phyloP scores from a whole-genome alignment of 1,139 yeast species.

The Geotrichum bryndzae region DNA sequence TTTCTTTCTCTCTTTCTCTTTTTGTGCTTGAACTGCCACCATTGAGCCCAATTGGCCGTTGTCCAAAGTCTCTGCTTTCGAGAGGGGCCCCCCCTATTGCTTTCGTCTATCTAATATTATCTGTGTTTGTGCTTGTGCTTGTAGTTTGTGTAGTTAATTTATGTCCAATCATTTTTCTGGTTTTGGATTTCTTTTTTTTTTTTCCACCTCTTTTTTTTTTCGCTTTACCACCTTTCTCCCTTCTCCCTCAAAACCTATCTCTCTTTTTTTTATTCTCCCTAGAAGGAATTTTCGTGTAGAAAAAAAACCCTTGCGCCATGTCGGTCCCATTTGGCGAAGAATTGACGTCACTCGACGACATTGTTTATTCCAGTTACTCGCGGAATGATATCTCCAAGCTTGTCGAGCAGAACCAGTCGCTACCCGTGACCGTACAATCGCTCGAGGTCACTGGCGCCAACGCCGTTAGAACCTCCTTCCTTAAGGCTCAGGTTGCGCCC shows the following conservation, averaged over 20 bases:
- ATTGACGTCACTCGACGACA: slow-evolving; percentile 14
- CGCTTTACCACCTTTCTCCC: background rate
- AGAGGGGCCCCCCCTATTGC: background rate
- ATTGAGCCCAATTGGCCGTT: background rate
- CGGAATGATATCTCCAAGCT: slow-evolving; percentile 14
- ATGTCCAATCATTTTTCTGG: background rate
- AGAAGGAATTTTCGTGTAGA: background rate
- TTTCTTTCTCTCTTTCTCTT: background rate
- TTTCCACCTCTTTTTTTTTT: background rate
- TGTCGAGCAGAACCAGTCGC: slow-evolving; percentile 20
- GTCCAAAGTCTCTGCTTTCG: background rate
- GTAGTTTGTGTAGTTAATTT: background rate
- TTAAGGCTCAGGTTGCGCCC: slow-evolving; percentile 51
- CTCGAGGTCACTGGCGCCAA: slow-evolving; percentile 54
- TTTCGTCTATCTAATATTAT: background rate
- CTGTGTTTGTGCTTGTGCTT: background rate
- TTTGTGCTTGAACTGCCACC: background rate
- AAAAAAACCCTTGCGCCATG: background rate
- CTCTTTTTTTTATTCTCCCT: background rate
- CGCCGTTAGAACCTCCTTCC: slow-evolving; percentile 47
- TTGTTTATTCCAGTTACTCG: slow-evolving; percentile 15
- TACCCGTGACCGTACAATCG: slow-evolving; percentile 34
- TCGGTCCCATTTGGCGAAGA: slow-evolving; percentile 13
- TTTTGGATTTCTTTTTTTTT: background rate
- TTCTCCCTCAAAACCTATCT: background rate